These are phyloP conservation scores for Dryas alaskensis DNA, from an alignment of 306 rosid genomes.

Conservation along the genomic window DNA sequence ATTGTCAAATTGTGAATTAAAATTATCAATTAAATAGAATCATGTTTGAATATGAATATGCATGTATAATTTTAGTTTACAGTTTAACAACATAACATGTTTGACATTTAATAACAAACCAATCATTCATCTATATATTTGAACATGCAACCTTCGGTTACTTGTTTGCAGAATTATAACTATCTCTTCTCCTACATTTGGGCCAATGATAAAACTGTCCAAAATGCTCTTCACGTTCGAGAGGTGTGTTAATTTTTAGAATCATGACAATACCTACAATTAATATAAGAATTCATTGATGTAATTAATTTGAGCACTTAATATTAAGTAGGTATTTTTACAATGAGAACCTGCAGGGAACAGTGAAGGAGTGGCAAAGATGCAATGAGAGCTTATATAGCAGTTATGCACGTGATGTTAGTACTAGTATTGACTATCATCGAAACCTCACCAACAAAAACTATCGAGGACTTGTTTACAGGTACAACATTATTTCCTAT, in stretches of 20 bases:
- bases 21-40: too few relatives aligned
- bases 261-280: too few relatives aligned
- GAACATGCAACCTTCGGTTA: too few relatives aligned
- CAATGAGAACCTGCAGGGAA: conserved; percentile 24
- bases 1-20: too few relatives aligned
- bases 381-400: conserved; percentile 23
- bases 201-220: conserved; percentile 43
- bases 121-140: too few relatives aligned
- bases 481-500: background rate
- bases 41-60: too few relatives aligned
- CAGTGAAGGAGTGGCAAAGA: conserved; percentile 21
- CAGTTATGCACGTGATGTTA: background rate
- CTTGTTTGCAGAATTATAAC: conserved; percentile 20
- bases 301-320: background rate
- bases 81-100: too few relatives aligned
- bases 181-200: conserved; percentile 27
- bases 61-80: too few relatives aligned
- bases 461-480: background rate
- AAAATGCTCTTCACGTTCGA: conserved; percentile 33
- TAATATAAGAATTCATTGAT: too few relatives aligned
- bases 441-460: background rate
- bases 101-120: too few relatives aligned
- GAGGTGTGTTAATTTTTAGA: conserved; percentile 23
- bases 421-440: conserved; percentile 18
- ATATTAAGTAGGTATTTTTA: background rate